Base-by-base conservation (phyloP, 2,329 filamentous ascomycete species). In the Aspergillus luchuensis region DNA sequence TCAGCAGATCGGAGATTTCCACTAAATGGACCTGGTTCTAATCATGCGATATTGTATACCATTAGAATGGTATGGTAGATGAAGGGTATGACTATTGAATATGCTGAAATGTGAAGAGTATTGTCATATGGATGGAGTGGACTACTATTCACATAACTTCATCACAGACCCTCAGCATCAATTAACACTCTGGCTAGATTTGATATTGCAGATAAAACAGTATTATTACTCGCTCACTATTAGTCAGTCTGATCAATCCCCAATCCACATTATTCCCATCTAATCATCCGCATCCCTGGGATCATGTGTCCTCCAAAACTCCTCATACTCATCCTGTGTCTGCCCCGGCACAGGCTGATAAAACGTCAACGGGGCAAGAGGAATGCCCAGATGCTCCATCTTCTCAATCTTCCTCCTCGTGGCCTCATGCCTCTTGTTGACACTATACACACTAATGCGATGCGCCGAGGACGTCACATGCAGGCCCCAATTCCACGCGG, bases 401-500 rank as follows among this genome's bases (percentile, higher is more conserved):
- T 71, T 59, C 15, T 70, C 69, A 28, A 77, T 53, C 10, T 70
- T 61, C 58, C 72, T 60, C 10, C 48, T 56, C n/a, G 75, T 77
- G 13, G 62, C 21, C 5, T 64, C 52, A 8, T 65, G 64, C 8
- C 52, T 70, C 59, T 73, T 75, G 59, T 77, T 78, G 39, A 76
- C 69, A 52, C 71, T 75, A 63, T 77, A 78, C 8, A 78, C 62
- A 17, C 69, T 72, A 63, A 79, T 74, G 4, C 75, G 70, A 63
- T 79, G 77, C 8, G 72, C 72, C 4, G 74, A 76, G 13, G 64
- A 67, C 5, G 77, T 79, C 33, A 78, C 74, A 61, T 79, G 75
- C 2, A 78, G 66, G 23, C 74, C 74, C 72, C 76, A 78, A 51
- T 78, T 79, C 84, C 84, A 88, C 0, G 83, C 78, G 5, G 80